phyloP scores from a whole-genome alignment of 225 moss, liverwort and hornwort species.

The Marchantia polymorpha region DNA sequence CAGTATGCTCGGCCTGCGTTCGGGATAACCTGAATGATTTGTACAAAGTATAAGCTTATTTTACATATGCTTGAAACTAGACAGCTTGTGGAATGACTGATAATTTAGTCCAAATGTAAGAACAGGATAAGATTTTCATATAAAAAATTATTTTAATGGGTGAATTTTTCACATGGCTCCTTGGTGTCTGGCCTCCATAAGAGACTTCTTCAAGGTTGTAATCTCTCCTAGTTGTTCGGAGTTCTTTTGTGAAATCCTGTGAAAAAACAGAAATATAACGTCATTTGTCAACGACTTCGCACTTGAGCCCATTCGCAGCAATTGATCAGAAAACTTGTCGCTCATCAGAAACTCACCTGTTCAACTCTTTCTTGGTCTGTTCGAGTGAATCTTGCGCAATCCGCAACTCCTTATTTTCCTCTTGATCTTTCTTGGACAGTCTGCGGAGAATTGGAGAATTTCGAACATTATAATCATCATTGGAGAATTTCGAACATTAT shows the following conservation, averaged over 20 bases:
- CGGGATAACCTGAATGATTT: slow-evolving; percentile 34
- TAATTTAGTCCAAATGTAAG: background rate
- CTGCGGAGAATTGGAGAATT: slow-evolving; percentile 8
- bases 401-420: slow-evolving; percentile 30
- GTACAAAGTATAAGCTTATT: background rate
- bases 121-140: too few species aligned
- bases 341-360: slow-evolving; percentile 27
- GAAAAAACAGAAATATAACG: background rate
- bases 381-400: slow-evolving; percentile 29
- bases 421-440: slow-evolving; percentile 35
- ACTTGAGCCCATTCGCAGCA: background rate
- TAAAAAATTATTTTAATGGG: background rate
- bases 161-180: slow-evolving; percentile 31
- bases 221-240: slow-evolving; percentile 40
- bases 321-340: background rate
- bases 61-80: background rate
- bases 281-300: background rate
- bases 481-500: too few species aligned
- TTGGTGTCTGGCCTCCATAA: slow-evolving; percentile 41
- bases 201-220: slow-evolving; percentile 31
- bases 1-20: slow-evolving; percentile 37
- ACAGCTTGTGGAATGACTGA: background rate
- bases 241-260: slow-evolving; percentile 39
- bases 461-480: too few species aligned
- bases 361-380: slow-evolving; percentile 31